Base-by-base conservation (phyloP, 257 asterid genomes). In the Paulownia fortunei region DNA sequence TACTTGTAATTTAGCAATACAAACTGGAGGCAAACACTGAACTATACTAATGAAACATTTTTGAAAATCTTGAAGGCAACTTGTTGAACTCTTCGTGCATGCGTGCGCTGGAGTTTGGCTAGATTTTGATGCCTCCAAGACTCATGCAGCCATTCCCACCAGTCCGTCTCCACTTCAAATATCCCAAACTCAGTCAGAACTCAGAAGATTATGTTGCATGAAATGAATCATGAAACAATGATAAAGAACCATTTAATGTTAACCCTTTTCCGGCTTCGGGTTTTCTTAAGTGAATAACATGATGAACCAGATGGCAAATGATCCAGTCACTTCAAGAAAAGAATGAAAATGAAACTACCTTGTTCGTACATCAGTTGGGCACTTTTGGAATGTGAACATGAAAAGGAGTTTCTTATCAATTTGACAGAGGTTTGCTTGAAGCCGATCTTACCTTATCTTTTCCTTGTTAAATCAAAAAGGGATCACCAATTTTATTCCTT, bases 401-500 rank as follows among this genome's bases (percentile, higher is more conserved):
- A 39, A 65, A 49, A 30, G 6, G 62, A 69, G 30, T 49, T 69
- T 49, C 30, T 47, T 27, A 3, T 26, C 42, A 7, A 47, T 30
- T 2, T 63, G 55, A 39, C 4, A 64, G 0, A 4, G 36, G 55
- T 13, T 26, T 15, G n/a, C 21, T 19, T 13, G 41, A 42, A 5
- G 51, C 5, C 10, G 10, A 7, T 62, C 69, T 62, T 62, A 36
- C 2, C 46, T 30, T 62, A 10, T 23, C 39, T n/a, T n/a, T 46
- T 46, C 19, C 27, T 67, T 42, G 0, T 18, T 0, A 12, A 42
- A 4, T 4, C 39, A 23, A 12, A 41, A 41, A 11, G 18, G 21
- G 9, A 3, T 34, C 24, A n/a, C 63, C 76, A 70, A 10, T 36
- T 73, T 73, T 73, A 73, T 55, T 73, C 77, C 44, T 73, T 58